These are phyloP conservation scores for Globisporangium abappressorium DNA, from an alignment of 352 stramenopile species.

Conservation along the genomic window DNA sequence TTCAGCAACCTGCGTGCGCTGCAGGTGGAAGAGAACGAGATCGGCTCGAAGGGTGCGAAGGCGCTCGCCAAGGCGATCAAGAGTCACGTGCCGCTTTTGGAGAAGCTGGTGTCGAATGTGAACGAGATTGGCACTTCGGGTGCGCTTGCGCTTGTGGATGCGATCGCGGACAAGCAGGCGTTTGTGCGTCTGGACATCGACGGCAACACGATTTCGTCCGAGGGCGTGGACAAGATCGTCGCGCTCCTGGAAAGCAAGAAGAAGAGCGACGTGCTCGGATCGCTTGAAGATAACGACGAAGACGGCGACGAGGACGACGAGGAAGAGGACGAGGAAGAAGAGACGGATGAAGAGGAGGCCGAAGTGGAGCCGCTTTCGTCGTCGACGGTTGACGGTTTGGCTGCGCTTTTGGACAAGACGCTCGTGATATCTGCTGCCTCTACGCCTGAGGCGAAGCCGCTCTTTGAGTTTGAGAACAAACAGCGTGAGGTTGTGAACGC, in stretches of 20 bases:
- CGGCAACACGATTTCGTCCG: slow-evolving; percentile 76
- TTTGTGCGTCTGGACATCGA: slow-evolving; percentile 71
- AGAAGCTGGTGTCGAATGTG: slow-evolving; percentile 84
- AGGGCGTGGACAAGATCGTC: slow-evolving; percentile 56
- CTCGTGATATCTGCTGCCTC: slow-evolving; percentile 29
- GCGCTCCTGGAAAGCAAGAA: slow-evolving; percentile 42
- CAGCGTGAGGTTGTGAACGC: slow-evolving; percentile 73
- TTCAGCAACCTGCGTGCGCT: slow-evolving; percentile 73
- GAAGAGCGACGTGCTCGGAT: slow-evolving; percentile 61
- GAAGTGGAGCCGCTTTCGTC: slow-evolving; percentile 32
- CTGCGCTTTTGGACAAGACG: slow-evolving; percentile 42
- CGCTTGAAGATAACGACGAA: slow-evolving; percentile 82
- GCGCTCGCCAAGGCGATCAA: slow-evolving; percentile 69
- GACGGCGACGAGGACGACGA: slow-evolving; percentile 70
- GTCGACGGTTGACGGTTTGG: slow-evolving; percentile 41
- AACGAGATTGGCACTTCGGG: slow-evolving; percentile 90
- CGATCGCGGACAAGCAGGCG: slow-evolving; percentile 47
- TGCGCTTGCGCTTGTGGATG: slow-evolving; percentile 73
- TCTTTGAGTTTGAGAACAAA: slow-evolving; percentile 54
- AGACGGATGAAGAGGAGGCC: slow-evolving; percentile 28
- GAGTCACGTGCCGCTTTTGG: slow-evolving; percentile 41
- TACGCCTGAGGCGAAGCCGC: slow-evolving; percentile 18
- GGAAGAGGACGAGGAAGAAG: slow-evolving; percentile 48
- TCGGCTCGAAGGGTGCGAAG: slow-evolving; percentile 82
- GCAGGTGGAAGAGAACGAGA: slow-evolving; percentile 93